phyloP scores from a whole-genome alignment of 768 basidiomycete genomes.

The Tylopilus felleus region DNA sequence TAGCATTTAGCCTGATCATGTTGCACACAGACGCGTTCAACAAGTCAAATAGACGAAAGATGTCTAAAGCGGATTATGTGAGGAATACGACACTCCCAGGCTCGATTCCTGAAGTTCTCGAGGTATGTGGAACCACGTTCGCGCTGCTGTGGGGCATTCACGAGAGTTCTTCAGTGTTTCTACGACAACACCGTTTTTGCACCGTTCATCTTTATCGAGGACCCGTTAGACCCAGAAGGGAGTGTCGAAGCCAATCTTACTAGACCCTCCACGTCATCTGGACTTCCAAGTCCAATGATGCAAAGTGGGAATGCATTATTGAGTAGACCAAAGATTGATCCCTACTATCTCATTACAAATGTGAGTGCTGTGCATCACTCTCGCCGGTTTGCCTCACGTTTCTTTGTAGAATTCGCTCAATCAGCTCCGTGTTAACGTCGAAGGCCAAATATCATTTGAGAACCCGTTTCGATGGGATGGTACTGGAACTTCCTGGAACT shows the following conservation, averaged over 20 bases:
- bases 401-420: conserved; percentile 55
- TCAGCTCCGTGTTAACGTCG: conserved; percentile 67
- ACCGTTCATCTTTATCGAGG: conserved; percentile 96
- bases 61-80: conserved; percentile 93
- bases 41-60: conserved; percentile 95
- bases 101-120: conserved; percentile 75
- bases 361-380: conserved; percentile 38
- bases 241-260: conserved; percentile 39
- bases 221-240: conserved; percentile 69
- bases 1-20: conserved; percentile 98
- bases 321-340: conserved; percentile 75
- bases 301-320: conserved; percentile 39
- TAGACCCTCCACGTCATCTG: conserved; percentile 37
- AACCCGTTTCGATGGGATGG: conserved; percentile 72
- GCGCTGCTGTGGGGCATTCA: background rate
- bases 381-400: conserved; percentile 6
- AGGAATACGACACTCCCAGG: conserved; percentile 90
- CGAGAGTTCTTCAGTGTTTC: conserved; percentile 59
- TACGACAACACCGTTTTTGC: conserved; percentile 96
- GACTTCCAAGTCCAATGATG: conserved; percentile 28
- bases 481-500: conserved; percentile 62
- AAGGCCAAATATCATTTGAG: conserved; percentile 50
- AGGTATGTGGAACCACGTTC: conserved; percentile 48
- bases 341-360: conserved; percentile 85
- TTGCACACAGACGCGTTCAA: conserved; percentile 98